Percentiles rank a stretch among this genome's conserved stretches.
These are phyloP conservation scores for Saxophila tyrrhenica DNA, from an alignment of 495 filamentous ascomycete species.

Conservation along the genomic window DNA sequence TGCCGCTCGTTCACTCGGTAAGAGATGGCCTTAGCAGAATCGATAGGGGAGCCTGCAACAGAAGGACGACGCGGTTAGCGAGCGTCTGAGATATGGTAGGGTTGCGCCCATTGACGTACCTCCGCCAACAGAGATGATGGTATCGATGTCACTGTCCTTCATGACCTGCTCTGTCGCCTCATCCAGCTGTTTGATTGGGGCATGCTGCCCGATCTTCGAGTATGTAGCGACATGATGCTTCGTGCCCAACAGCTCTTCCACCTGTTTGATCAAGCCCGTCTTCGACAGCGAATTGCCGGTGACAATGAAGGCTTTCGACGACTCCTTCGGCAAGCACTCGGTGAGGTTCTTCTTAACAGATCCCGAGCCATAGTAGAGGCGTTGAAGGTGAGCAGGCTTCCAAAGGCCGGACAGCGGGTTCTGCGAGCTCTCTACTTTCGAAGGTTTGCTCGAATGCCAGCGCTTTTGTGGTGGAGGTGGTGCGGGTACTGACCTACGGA, in stretches of 20 bases:
- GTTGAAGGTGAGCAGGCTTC: constrained; percentile 33
- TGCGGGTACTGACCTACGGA: constrained; percentile 17
- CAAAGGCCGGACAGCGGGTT: constrained; percentile 33
- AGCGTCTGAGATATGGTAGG: too few species aligned
- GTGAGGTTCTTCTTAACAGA: constrained; percentile 35
- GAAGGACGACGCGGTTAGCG: too few species aligned
- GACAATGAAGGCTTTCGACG: constrained; percentile 41
- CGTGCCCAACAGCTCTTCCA: constrained; percentile 32
- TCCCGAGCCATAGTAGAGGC: constrained; percentile 35
- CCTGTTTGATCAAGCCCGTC: constrained; percentile 34
- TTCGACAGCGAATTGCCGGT: constrained; percentile 38
- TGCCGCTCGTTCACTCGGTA: constrained; percentile 32
- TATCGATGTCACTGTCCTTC: constrained; percentile 35
- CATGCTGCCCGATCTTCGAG: constrained; percentile 37
- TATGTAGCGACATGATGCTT: constrained; percentile 36
- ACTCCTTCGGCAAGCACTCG: constrained; percentile 25
- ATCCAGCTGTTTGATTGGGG: constrained; percentile 36
- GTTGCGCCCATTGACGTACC: constrained; percentile 42
- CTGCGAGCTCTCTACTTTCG: constrained; percentile 27
- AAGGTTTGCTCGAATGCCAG: constrained; percentile 23
- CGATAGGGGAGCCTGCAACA: not conserved
- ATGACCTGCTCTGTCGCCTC: constrained; percentile 32
- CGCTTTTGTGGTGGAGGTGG: constrained; percentile 5
- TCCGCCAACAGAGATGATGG: constrained; percentile 38
- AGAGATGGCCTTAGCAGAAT: constrained; percentile 36